phyloP scores from a whole-genome alignment of 805 yeast genomes.

The Millerago galiae region DNA sequence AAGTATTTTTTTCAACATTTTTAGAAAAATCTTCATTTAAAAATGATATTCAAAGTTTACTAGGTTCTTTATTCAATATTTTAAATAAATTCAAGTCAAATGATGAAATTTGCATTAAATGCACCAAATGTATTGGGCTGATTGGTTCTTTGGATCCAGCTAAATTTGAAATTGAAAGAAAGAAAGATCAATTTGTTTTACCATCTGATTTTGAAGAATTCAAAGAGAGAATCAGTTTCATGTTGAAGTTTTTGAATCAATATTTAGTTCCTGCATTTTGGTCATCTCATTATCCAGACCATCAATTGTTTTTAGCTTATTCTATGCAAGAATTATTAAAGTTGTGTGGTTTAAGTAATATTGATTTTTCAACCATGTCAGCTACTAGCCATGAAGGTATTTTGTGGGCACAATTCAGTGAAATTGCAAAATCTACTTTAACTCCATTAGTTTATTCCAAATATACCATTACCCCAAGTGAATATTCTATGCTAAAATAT shows the following conservation, averaged over 20 bases:
- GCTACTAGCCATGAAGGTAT: constrained; percentile 23
- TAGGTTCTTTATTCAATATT: constrained; percentile 49
- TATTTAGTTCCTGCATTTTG: constrained; percentile 79
- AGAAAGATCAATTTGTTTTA: constrained; percentile 40
- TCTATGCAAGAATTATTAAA: constrained; percentile 83
- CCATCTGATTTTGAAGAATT: constrained; percentile 57
- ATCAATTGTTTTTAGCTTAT: constrained; percentile 77
- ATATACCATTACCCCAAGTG: constrained; percentile 47
- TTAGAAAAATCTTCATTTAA: constrained; percentile 30
- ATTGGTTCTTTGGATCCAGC: constrained; percentile 74
- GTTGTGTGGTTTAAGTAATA: constrained; percentile 42
- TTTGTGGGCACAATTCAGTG: constrained; percentile 60
- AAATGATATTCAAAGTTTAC: constrained; percentile 35
- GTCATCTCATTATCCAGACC: constrained; percentile 82
- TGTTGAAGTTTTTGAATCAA: constrained; percentile 57
- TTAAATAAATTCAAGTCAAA: constrained; percentile 49
- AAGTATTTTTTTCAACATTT: constrained; percentile 39
- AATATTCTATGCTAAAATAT: constrained; percentile 40
- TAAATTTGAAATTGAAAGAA: constrained; percentile 37
- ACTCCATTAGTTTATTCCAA: constrained; percentile 70
- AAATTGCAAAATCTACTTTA: constrained; percentile 63
- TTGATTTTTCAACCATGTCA: constrained; percentile 25
- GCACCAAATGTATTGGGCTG: constrained; percentile 66
- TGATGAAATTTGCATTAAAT: constrained; percentile 44
- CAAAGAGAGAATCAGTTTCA: constrained; percentile 57